Conservation (phyloP, 176 grass and related monocot species). For the Lolium multiflorum region DNA sequence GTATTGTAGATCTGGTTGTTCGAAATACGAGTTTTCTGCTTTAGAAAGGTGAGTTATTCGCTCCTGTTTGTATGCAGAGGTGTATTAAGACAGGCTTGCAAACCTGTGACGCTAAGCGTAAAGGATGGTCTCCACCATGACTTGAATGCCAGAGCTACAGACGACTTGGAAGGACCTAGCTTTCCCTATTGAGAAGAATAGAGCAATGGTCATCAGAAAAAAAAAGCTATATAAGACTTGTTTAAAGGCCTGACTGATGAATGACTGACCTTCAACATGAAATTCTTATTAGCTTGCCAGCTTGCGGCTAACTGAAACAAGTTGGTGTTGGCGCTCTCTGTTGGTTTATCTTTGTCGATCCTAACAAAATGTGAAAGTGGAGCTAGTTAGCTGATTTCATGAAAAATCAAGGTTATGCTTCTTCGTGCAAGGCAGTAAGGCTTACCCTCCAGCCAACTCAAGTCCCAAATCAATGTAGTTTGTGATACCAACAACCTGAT, state of each 20-base stretch:
- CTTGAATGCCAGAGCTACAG: slow-evolving; percentile 82
- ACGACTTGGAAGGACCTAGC: slow-evolving; percentile 75
- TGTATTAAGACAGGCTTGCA: neutral
- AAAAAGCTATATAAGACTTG: neutral
- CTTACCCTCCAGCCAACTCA: slow-evolving; percentile 81
- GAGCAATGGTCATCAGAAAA: neutral
- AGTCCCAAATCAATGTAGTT: slow-evolving; percentile 97
- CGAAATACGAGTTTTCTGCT: neutral
- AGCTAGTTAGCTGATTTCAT: slow-evolving; percentile 12
- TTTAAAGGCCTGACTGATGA: slow-evolving; percentile 4
- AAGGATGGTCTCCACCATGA: slow-evolving; percentile 99
- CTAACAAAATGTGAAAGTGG: slow-evolving; percentile 49
- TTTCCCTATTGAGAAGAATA: slow-evolving; percentile 69
- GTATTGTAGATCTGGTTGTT: neutral
- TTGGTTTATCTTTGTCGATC: slow-evolving; percentile 63
- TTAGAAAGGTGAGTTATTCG: neutral
- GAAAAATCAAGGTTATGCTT: slow-evolving; percentile 16
- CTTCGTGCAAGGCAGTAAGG: neutral
- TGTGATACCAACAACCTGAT: slow-evolving; percentile 94
- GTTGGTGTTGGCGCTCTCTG: slow-evolving; percentile 39
- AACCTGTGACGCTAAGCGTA: slow-evolving; percentile 87
- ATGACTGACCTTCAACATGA: slow-evolving; percentile 75
- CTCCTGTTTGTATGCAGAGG: neutral
- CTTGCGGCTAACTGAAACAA: slow-evolving; percentile 89
- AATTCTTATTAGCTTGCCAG: slow-evolving; percentile 99